These are phyloP conservation scores for Nakaseomyces glabratus DNA, from an alignment of 1,139 yeast species.

Conservation along the genomic window DNA sequence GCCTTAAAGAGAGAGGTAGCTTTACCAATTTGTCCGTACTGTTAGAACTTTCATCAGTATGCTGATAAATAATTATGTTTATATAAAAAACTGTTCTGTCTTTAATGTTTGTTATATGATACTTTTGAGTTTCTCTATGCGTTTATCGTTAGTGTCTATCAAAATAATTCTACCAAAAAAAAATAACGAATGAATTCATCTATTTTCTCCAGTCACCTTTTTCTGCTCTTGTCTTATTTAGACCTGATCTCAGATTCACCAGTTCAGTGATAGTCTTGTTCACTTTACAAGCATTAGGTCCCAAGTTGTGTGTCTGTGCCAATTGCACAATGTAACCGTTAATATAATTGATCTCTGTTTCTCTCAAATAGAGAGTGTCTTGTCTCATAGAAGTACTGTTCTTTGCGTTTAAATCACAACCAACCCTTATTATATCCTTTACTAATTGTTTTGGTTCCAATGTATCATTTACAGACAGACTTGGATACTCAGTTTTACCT, in stretches of 20 bases:
- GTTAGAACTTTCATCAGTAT: too few species aligned
- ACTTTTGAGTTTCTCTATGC: too few species aligned
- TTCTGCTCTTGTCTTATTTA: constrained; percentile 21
- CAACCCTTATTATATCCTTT: constrained; percentile 37
- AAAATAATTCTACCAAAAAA: too few species aligned
- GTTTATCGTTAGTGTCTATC: too few species aligned
- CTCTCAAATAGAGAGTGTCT: constrained; percentile 52
- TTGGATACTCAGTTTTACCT: constrained; percentile 25
- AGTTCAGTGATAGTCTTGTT: constrained; percentile 31
- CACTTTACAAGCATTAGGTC: constrained; percentile 22
- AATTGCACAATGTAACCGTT: constrained; percentile 60
- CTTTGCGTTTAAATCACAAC: constrained; percentile 39
- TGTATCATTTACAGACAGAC: constrained; percentile 23
- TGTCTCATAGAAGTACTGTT: constrained; percentile 87
- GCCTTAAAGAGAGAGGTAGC: too few species aligned
- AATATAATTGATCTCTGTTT: constrained; percentile 70
- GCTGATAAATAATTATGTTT: too few species aligned
- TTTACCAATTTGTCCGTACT: too few species aligned
- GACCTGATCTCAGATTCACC: constrained; percentile 29
- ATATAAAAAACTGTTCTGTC: too few species aligned
- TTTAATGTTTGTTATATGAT: too few species aligned
- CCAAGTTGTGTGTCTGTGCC: constrained; percentile 33
- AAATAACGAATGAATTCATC: too few species aligned
- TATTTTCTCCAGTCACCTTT: constrained; percentile 13
- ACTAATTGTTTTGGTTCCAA: constrained; percentile 41